Conservation (phyloP, 78 protist species). For the Dictyostelium citrinum region DNA sequence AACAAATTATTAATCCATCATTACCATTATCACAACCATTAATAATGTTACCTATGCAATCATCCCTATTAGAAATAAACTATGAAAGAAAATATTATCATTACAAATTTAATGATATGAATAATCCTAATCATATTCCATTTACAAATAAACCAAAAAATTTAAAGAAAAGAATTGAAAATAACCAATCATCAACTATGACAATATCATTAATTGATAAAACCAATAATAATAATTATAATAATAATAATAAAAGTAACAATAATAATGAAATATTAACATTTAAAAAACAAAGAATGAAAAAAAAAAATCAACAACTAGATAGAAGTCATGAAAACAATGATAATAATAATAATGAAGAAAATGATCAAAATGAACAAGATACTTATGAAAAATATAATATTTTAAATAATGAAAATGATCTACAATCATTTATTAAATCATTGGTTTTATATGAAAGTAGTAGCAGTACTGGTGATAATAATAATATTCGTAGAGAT, state of each 20-base stretch:
- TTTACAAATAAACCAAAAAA: conserved; percentile 17
- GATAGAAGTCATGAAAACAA: too few relatives aligned
- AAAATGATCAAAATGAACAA: neutral
- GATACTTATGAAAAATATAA: neutral
- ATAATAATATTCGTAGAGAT: neutral
- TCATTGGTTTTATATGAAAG: neutral
- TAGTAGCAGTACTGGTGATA: neutral
- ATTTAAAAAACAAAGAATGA: neutral
- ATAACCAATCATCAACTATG: neutral
- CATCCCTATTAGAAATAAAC: conserved; percentile 17
- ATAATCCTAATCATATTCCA: conserved; percentile 45
- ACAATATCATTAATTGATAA: neutral
- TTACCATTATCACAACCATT: neutral
- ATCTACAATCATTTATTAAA: neutral
- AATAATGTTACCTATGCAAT: neutral
- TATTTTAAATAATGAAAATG: neutral
- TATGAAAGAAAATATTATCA: conserved; percentile 45
- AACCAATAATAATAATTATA: neutral
- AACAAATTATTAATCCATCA: conserved; percentile 11
- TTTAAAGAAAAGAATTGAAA: neutral
- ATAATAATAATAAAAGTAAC: neutral
- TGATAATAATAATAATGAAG: neutral
- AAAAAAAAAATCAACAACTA: neutral
- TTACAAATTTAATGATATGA: conserved; percentile 47
- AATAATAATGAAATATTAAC: neutral